Base-by-base conservation (phyloP, 2,329 filamentous ascomycete species). In the Fusarium incarnatum region DNA sequence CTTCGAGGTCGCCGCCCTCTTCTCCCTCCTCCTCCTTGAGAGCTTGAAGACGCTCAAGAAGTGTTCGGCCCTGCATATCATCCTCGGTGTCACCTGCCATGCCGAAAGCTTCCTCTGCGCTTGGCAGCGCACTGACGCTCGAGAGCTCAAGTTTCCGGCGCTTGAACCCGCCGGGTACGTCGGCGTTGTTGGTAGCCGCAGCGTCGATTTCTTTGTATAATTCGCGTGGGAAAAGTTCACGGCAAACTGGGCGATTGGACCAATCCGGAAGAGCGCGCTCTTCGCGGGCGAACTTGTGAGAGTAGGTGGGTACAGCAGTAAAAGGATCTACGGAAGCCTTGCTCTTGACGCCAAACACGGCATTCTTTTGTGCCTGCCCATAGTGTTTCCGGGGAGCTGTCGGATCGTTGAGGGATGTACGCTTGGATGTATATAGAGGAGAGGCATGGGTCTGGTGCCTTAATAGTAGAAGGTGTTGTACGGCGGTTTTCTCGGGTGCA, bases 271-370 rank as follows among this genome's bases (percentile, higher is more conserved):
- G 79, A 5, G 83, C 82, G 46, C 87, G 81, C 58, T 87, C 83
- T 44, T 83, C 80, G 62, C 82, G 82, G 37, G 83, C 79, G 73
- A 89, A 88, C 60, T 83, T 83, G 71, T 88, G 83, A 45, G 85
- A 87, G 79, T 88, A 89, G 64, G 84, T 85, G n/a, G 86, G 86
- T 59, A 89, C 83, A 42, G 85, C 81, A n/a, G 81, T 83, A 76
- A 89, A 89, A 22, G 87, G 86, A 75, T 89, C 87, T 52, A 86
- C 73, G 15, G 84, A 87, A 40, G 86, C 86, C 72, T 85, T 86
- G 78, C 81, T 88, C 76, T 83, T 84, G 71, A 85, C 78, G 65
- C 83, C 85, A 78, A 86, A 89, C 57, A 83, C 84, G 68, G 84
- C 83, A 77, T 89, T 89, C 75, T 85, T 79, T 78, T 89, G 87